Conservation (phyloP, 1,284 basidiomycete genomes). For the Tilletia indica region DNA sequence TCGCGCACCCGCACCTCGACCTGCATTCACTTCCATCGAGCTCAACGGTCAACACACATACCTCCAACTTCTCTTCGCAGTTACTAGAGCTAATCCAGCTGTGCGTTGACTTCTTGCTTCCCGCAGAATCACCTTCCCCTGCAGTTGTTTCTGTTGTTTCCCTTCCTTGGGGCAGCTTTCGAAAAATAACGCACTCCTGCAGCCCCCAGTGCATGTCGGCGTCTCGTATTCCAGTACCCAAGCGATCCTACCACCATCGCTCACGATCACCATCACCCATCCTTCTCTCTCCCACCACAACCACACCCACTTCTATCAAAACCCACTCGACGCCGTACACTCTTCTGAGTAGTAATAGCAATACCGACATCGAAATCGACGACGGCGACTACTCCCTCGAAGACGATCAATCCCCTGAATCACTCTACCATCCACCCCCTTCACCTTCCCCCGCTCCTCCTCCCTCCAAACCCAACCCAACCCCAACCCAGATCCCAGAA, state of each 20-base stretch:
- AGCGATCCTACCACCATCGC: slow-evolving; percentile 3
- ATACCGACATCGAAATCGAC: not conserved
- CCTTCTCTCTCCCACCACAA: not conserved
- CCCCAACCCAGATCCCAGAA: not conserved
- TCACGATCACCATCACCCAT: slow-evolving; percentile 1
- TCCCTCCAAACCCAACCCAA: not conserved
- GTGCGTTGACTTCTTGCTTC: no score
- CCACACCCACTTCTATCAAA: not conserved
- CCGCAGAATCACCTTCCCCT: no score
- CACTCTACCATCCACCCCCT: not conserved
- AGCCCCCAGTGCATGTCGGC: slow-evolving; percentile 11
- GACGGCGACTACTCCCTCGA: slow-evolving; percentile 6
- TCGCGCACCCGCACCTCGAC: no score
- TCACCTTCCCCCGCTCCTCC: not conserved
- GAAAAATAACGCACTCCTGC: not conserved
- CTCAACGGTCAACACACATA: no score
- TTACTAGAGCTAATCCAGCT: no score
- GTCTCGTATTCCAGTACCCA: slow-evolving; percentile 13
- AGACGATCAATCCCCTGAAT: not conserved
- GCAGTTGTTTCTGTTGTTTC: no score
- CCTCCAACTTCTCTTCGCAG: no score
- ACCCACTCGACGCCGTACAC: not conserved
- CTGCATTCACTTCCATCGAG: no score
- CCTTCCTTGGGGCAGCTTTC: no score
- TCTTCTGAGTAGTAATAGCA: not conserved